phyloP scores from a whole-genome alignment of 805 yeast species.

The Wickerhamomyces mucosus region DNA sequence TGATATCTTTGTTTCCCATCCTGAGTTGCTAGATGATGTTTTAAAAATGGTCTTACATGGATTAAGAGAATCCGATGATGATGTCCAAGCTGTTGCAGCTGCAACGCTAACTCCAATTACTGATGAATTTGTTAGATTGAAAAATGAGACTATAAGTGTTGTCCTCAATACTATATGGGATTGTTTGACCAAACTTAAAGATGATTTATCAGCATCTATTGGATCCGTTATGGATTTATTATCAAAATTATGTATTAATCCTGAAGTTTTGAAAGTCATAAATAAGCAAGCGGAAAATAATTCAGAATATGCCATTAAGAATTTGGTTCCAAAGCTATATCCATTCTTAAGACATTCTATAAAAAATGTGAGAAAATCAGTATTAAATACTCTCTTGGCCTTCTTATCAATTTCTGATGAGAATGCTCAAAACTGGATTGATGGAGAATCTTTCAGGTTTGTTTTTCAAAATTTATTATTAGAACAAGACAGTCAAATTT shows the following conservation, averaged over 20 bases:
- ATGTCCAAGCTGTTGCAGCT: conserved; percentile 95
- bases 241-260: conserved; percentile 77
- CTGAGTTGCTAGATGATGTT: conserved; percentile 53
- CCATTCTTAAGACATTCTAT: conserved; percentile 94
- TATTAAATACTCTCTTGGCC: conserved; percentile 68
- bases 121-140: conserved; percentile 66
- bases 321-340: conserved; percentile 79
- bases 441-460: conserved; percentile 61
- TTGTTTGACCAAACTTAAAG: conserved; percentile 73
- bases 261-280: conserved; percentile 65
- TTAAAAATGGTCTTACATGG: conserved; percentile 85
- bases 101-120: conserved; percentile 88
- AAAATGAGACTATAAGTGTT: conserved; percentile 34
- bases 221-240: conserved; percentile 94
- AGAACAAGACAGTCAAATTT: conserved; percentile 76
- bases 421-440: conserved; percentile 60
- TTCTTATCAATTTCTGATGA: conserved; percentile 54
- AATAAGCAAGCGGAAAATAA: conserved; percentile 47
- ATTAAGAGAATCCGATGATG: conserved; percentile 73
- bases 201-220: conserved; percentile 88
- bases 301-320: conserved; percentile 51
- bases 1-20: conserved; percentile 55
- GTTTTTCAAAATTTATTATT: conserved; percentile 80
- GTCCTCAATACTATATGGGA: conserved; percentile 78
- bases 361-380: conserved; percentile 82